phyloP scores from a whole-genome alignment of 2,329 filamentous ascomycete genomes.

The Cytospora piceae region DNA sequence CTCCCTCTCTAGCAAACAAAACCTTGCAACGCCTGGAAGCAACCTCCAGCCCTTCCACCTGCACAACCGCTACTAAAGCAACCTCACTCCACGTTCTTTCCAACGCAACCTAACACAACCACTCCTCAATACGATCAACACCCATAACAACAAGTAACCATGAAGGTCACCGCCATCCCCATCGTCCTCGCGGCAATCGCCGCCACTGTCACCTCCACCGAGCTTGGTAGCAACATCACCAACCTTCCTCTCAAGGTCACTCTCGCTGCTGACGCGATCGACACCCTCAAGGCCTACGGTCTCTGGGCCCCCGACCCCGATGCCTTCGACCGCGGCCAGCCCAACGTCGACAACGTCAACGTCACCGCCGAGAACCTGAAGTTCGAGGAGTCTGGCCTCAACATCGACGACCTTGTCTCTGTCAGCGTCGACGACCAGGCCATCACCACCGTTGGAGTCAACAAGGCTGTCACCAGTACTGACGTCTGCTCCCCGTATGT shows the following conservation, averaged over 20 bases:
- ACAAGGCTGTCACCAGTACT: neutral
- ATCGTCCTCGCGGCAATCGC: neutral
- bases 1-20: neutral
- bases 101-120: neutral
- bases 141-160: neutral
- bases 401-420: slow-evolving; percentile 5
- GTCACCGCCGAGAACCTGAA: slow-evolving; percentile 10
- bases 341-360: slow-evolving; percentile 6
- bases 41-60: neutral
- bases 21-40: neutral
- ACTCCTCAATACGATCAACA: neutral
- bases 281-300: neutral
- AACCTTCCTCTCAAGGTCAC: neutral
- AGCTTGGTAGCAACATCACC: neutral
- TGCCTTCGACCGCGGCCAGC: slow-evolving; percentile 5
- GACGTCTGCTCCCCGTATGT: slow-evolving; percentile 14
- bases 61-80: neutral
- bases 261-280: neutral
- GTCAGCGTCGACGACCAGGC: neutral
- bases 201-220: neutral
- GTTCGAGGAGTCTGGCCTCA: slow-evolving; percentile 7
- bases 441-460: neutral
- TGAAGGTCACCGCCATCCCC: neutral
- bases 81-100: neutral
- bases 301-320: slow-evolving; percentile 4